A percentile compares a stretch with the other conserved stretches of the same genome.
Evolutionary conservation across 2,329 filamentous ascomycete genomes (phyloP).

Genomic region (Aureobasidium sp.): DNA sequence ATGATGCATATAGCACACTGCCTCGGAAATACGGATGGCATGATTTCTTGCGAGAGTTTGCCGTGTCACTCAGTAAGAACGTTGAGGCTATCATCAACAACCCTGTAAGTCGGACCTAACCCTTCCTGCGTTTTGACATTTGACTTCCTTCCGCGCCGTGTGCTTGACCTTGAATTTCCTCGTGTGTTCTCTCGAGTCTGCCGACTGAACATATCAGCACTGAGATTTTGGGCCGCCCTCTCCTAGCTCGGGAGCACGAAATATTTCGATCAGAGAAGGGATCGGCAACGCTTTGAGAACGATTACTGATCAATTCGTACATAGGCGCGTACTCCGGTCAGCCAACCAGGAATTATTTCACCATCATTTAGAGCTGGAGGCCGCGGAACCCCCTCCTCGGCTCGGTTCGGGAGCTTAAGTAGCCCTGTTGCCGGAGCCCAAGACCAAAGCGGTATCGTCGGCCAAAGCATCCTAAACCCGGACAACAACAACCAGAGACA

Average conservation of each 20-base stretch:
- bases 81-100: slow-evolving; percentile 40
- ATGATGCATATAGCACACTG: slow-evolving; percentile 40
- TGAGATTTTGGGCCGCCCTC: too few species aligned
- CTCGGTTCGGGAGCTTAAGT: neutral
- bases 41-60: slow-evolving; percentile 54
- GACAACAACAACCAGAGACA: slow-evolving; percentile 8
- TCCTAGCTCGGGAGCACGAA: too few species aligned
- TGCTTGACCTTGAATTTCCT: too few species aligned
- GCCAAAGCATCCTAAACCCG: neutral
- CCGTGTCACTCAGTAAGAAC: slow-evolving; percentile 51
- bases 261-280: too few species aligned
- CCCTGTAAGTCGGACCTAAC: slow-evolving; percentile 19
- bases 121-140: neutral
- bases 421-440: neutral
- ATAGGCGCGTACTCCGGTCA: slow-evolving; percentile 12
- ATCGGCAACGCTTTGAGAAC: too few species aligned
- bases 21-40: slow-evolving; percentile 58
- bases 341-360: slow-evolving; percentile 5
- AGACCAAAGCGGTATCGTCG: neutral
- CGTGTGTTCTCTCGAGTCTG: too few species aligned
- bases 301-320: neutral
- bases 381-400: neutral
- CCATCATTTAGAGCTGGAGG: neutral
- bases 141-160: neutral
- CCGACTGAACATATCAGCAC: too few species aligned